A percentile compares a stretch with the other conserved stretches of the same genome.
phyloP scores from a whole-genome alignment of 1,139 yeast genomes.

The Suhomyces panamericanus region DNA sequence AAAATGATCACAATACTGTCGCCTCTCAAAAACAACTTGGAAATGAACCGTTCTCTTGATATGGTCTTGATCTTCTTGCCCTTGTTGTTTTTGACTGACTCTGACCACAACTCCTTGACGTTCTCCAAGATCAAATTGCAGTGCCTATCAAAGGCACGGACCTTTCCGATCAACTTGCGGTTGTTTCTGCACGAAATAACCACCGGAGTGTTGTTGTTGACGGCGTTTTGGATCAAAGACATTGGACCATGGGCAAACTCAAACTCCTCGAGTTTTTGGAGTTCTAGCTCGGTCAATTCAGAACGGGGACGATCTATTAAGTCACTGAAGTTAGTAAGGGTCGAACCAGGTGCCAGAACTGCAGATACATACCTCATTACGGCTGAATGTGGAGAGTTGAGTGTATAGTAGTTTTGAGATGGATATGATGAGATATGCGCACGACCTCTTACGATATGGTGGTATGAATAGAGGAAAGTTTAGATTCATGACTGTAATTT shows the following conservation, averaged over 20 bases:
- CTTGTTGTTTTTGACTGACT: constrained; percentile 58
- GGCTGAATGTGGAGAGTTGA: background rate
- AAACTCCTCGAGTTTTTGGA: constrained; percentile 81
- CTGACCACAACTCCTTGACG: constrained; percentile 91
- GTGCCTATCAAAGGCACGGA: constrained; percentile 94
- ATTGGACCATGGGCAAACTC: constrained; percentile 92
- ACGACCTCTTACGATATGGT: background rate
- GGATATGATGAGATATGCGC: constrained; percentile 1
- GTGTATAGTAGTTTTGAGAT: background rate
- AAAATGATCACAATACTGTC: constrained; percentile 89
- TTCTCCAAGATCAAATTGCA: constrained; percentile 90
- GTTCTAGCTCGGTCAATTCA: constrained; percentile 78
- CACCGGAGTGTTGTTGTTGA: constrained; percentile 71
- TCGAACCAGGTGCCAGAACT: background rate
- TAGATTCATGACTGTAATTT: no score
- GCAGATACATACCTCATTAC: constrained; percentile 14
- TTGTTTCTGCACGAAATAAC: constrained; percentile 90
- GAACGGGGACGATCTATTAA: constrained; percentile 70
- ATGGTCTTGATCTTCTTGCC: constrained; percentile 73
- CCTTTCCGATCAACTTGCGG: constrained; percentile 85
- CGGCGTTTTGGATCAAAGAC: constrained; percentile 79
- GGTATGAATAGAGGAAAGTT: no score
- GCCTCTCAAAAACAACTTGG: constrained; percentile 90
- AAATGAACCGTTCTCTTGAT: constrained; percentile 79
- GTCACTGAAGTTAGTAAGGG: constrained; percentile 44